phyloP scores from a whole-genome alignment of 2,329 filamentous ascomycete genomes.

The Aureobasidium mangrovei region DNA sequence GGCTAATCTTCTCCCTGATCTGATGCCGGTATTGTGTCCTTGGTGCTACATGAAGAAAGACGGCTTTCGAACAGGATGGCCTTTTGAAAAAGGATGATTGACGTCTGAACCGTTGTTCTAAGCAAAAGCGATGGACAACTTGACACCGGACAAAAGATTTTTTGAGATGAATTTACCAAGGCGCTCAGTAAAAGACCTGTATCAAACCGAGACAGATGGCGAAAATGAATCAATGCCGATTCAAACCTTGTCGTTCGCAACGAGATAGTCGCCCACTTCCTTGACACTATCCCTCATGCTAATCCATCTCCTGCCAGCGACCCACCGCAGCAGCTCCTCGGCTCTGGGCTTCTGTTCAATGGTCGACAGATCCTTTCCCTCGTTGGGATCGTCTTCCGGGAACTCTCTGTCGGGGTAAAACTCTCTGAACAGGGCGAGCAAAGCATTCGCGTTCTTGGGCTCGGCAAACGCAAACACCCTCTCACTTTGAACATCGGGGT shows the following conservation, averaged over 20 bases:
- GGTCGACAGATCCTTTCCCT: slow-evolving; percentile 19
- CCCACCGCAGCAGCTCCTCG: slow-evolving; percentile 24
- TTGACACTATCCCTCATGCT: slow-evolving; percentile 23
- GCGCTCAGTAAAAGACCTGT: too few species aligned
- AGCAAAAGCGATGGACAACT: too few species aligned
- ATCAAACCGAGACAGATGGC: too few species aligned
- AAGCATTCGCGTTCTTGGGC: slow-evolving; percentile 38
- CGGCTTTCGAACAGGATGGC: too few species aligned
- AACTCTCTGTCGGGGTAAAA: slow-evolving; percentile 34
- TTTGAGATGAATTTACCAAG: too few species aligned
- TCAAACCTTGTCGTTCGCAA: neutral
- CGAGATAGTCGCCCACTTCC: slow-evolving; percentile 10
- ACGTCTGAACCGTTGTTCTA: too few species aligned
- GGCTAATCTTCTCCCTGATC: too few species aligned
- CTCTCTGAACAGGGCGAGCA: slow-evolving; percentile 33
- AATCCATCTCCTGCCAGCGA: slow-evolving; percentile 25
- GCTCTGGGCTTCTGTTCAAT: slow-evolving; percentile 22
- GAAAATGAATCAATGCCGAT: too few species aligned
- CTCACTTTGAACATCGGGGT: slow-evolving; percentile 38
- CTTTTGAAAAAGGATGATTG: too few species aligned
- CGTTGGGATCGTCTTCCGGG: slow-evolving; percentile 18
- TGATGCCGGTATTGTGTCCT: too few species aligned
- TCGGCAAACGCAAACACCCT: slow-evolving; percentile 47
- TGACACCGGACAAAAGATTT: too few species aligned
- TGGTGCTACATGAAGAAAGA: too few species aligned